phyloP scores from a whole-genome alignment of 371 early-diverging fungal genomes.

The Actinomucor elegans region DNA sequence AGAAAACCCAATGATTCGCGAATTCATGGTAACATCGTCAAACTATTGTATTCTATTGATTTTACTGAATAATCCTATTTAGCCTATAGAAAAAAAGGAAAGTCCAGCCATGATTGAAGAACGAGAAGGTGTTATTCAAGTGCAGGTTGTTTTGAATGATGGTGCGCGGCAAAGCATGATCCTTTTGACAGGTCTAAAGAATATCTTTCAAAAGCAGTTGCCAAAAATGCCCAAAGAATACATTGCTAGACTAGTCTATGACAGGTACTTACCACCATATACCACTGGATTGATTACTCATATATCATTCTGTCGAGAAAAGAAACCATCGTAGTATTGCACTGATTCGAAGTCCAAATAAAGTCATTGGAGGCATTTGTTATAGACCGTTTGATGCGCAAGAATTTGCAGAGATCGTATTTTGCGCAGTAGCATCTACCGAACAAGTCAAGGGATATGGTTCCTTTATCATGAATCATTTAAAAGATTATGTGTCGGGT shows the following conservation, averaged over 20 bases:
- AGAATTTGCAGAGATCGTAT: conserved; percentile 99
- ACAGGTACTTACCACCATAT: conserved; percentile 39
- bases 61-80: not conserved
- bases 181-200: conserved; percentile 91
- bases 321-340: conserved; percentile 88
- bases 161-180: conserved; percentile 78
- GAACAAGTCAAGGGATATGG: conserved; percentile 99
- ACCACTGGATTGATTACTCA: not conserved
- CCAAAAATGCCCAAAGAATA: conserved; percentile 99
- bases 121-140: conserved; percentile 65
- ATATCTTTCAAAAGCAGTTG: conserved; percentile 97
- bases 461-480: conserved; percentile 89
- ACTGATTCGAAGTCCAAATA: conserved; percentile 52
- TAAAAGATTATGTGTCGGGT: conserved; percentile 85
- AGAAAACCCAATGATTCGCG: conserved; percentile 5
- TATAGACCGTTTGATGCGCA: conserved; percentile 92
- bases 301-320: not conserved
- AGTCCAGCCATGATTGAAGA: conserved; percentile 34
- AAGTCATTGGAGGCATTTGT: conserved; percentile 97
- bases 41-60: not conserved
- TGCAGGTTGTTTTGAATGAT: conserved; percentile 82
- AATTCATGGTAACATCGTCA: conserved; percentile 1
- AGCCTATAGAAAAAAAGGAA: conserved; percentile 19
- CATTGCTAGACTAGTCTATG: conserved; percentile 97
- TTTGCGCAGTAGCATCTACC: conserved; percentile 95